Evolutionary conservation across 2,329 filamentous ascomycete species (phyloP), one percentile per base, ranked within the genome.

Genomic region (Tricladium varicosporioides): DNA sequence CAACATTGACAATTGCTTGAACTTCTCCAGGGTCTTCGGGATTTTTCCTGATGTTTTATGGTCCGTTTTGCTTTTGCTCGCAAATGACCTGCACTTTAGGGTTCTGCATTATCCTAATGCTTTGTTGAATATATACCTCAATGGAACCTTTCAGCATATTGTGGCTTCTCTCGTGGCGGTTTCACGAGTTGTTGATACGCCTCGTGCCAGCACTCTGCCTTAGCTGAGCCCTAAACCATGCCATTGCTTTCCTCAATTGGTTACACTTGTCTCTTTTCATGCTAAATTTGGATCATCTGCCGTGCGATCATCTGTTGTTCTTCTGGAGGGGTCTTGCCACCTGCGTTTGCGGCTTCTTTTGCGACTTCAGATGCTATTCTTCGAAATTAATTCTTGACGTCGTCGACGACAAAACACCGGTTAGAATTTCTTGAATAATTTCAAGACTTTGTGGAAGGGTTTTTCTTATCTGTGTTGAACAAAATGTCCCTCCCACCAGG

Each of bases 401-500:
- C 36, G 4, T 40, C n/a, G 2, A 40, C 36, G 22, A 27, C 36
- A 40, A 40, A 11, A 13, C 4, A 10, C 9, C 10, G 36, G n/a
- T 11, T 2, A 40, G 9, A 10, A 40, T 40, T 13, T 3, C 36
- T 27, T 27, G 22, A 27, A 27, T 13, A 4, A 40, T 40, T n/a
- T 11, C 36, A 40, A n/a, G n/a, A 40, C 11, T n/a, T 11, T 40
- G n/a, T n/a, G 36, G n/a, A 10, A 40, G 11, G n/a, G 9, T 40
- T 4, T 4, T n/a, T 13, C 36, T 40, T 10, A n/a, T 22, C 32
- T 32, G 11, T 31, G 31, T 27, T 16, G n/a, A n/a, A n/a, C 15
- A 40, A 18, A 47, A 57, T 55, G 48, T 51, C 48, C 5, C 52
- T 33, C 5, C 47, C 51, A 40, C 51, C 54, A 42, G 53, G 51